phyloP scores from a whole-genome alignment of 1,139 yeast species.

The Meyerozyma guilliermondii region DNA sequence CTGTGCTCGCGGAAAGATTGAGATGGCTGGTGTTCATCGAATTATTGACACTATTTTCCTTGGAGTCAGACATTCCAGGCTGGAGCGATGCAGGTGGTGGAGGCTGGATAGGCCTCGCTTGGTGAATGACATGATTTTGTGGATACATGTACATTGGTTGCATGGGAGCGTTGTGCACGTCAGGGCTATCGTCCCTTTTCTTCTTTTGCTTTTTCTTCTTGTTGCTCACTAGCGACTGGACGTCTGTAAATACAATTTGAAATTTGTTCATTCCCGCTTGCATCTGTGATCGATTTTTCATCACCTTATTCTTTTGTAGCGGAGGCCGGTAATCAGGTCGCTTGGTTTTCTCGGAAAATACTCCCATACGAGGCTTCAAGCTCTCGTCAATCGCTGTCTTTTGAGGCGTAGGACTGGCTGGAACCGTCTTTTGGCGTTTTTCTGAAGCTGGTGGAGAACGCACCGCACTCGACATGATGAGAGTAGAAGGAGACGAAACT shows the following conservation, averaged over 20 bases:
- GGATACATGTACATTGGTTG: background rate
- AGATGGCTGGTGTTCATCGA: slow-evolving; percentile 20
- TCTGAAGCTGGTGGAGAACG: slow-evolving; percentile 3
- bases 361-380: slow-evolving; percentile 39
- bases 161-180: background rate
- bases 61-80: slow-evolving; percentile 10
- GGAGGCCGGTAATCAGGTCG: slow-evolving; percentile 2
- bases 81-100: slow-evolving; percentile 1
- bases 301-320: background rate
- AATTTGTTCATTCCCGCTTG: slow-evolving; percentile 44
- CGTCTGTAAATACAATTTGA: slow-evolving; percentile 50
- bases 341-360: slow-evolving; percentile 29
- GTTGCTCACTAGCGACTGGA: slow-evolving; percentile 39
- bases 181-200: slow-evolving; percentile 1
- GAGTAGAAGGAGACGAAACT: slow-evolving; percentile 13
- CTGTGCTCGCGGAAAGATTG: slow-evolving; percentile 15
- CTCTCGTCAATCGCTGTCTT: slow-evolving; percentile 16
- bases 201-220: slow-evolving; percentile 24
- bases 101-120: slow-evolving; percentile 7
- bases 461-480: slow-evolving; percentile 15
- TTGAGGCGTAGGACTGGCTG: slow-evolving; percentile 41
- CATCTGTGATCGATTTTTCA: slow-evolving; percentile 1
- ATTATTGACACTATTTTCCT: slow-evolving; percentile 4
- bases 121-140: slow-evolving; percentile 10
- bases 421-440: slow-evolving; percentile 11